Base-by-base conservation (phyloP, 352 stramenopile species). In the Phytophthora pistaciae region DNA sequence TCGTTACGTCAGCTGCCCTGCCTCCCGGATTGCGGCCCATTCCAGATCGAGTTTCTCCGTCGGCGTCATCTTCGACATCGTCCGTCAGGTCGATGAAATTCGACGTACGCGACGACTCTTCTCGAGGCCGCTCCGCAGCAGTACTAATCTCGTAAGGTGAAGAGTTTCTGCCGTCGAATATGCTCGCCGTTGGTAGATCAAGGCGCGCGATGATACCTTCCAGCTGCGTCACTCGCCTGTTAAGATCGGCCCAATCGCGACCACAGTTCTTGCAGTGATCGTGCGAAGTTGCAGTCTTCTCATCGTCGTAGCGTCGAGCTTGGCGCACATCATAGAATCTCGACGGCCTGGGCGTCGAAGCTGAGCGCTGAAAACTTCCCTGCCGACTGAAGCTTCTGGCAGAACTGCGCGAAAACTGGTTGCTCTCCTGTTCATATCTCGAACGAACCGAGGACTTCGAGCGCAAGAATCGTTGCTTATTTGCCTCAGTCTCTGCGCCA, bases 31-130 rank as follows among this genome's bases (percentile, higher is more conserved):
- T 62, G 1, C 18, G 16, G 2, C 27, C 11, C 20, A 53, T 27
- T 68, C 57, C 65, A 20, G 25, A 56, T 11, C 18, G 42, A 50
- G 5, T 18, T 7, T 46, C 11, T 7, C 6, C 10, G 25, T 65
- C 46, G 20, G 10, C 23, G 11, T 64, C 36, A 13, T 46, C 23
- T 10, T 72, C 69, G 25, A 76, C 18, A 16, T 76, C 64, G 14
- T 65, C 58, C 9, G 69, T 76, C 14, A 76, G 46, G 40, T 73
- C 69, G 53, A 76, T 76, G 21, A 58, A 56, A 20, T 53, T 53
- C 20, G 46, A 53, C 16, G 46, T 62, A 5, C 27, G 25, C 9
- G 64, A 49, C 11, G 27, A 29, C 3, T 54, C 57, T 7, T 38
- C 64, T 38, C 14, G 33, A 13, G 27, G 48, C 40, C 16, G 13